Percentiles rank a stretch among this genome's conserved stretches.
Conservation (phyloP, 2,329 filamentous ascomycete species). For the Allantophomopsis lycopodina region DNA sequence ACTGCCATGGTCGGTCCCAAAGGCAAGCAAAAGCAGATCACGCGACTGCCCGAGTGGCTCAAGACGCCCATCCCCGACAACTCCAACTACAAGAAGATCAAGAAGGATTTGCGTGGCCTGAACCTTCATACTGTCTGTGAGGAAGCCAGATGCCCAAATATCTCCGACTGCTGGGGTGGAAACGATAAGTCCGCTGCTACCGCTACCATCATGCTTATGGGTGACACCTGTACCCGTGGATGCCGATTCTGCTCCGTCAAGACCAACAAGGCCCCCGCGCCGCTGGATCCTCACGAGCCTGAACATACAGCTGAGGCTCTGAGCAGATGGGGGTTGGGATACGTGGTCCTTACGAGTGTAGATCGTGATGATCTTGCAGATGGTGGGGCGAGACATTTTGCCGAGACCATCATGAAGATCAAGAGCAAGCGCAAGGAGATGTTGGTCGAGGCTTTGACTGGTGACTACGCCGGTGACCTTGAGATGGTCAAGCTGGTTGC, state of each 20-base stretch:
- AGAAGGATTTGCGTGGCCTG: constrained; percentile 79
- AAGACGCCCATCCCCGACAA: constrained; percentile 88
- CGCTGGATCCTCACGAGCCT: constrained; percentile 88
- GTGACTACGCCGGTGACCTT: constrained; percentile 74
- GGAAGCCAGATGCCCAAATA: constrained; percentile 94
- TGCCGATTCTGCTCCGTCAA: constrained; percentile 97
- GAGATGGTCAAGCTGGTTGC: constrained; percentile 83
- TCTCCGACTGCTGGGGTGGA: constrained; percentile 96
- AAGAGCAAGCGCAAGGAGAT: constrained; percentile 70
- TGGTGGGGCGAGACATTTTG: constrained; percentile 79
- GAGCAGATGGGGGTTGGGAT: constrained; percentile 83
- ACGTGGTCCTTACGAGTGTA: constrained; percentile 87
- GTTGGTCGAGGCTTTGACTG: constrained; percentile 73
- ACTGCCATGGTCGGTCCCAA: constrained; percentile 51
- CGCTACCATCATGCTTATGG: constrained; percentile 98
- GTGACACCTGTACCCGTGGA: constrained; percentile 91
- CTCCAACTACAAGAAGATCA: constrained; percentile 84
- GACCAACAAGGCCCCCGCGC: constrained; percentile 60
- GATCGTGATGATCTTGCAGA: constrained; percentile 88
- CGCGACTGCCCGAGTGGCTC: constrained; percentile 79
- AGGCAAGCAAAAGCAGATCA: constrained; percentile 49
- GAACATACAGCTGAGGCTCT: constrained; percentile 94
- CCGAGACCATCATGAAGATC: constrained; percentile 87
- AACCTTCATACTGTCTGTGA: constrained; percentile 94
- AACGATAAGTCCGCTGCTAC: constrained; percentile 79